phyloP scores from a whole-genome alignment of 345 rosid species.

The Turritis glabra region DNA sequence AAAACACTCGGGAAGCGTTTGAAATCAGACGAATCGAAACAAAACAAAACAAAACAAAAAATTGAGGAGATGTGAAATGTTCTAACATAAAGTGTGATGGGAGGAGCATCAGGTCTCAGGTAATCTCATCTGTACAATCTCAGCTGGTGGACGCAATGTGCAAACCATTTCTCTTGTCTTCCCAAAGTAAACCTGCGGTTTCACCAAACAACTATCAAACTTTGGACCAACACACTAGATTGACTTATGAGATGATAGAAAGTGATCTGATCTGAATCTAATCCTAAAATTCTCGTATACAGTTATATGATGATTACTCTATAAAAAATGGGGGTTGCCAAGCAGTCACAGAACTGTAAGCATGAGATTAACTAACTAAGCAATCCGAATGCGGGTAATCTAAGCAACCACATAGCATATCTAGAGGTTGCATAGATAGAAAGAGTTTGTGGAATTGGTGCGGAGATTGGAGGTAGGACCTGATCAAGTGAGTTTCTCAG shows the following conservation, averaged over 20 bases:
- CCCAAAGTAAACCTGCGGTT: constrained; percentile 88
- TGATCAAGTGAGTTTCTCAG: constrained; percentile 92
- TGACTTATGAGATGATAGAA: neutral
- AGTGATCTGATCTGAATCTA: neutral
- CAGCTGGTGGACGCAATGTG: constrained; percentile 84
- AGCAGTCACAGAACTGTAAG: neutral
- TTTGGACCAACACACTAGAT: neutral
- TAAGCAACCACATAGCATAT: neutral
- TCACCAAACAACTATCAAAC: constrained; percentile 10
- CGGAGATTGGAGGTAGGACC: constrained; percentile 42
- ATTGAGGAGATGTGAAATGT: neutral
- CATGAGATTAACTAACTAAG: neutral
- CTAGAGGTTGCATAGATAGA: neutral
- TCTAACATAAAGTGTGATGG: constrained; percentile 4
- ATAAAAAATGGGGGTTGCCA: neutral
- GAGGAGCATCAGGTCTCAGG: constrained; percentile 48
- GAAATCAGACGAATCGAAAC: neutral
- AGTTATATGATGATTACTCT: neutral
- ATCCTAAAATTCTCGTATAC: neutral
- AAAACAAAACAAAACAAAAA: neutral
- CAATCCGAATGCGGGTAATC: neutral
- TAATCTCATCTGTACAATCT: constrained; percentile 65
- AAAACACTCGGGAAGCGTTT: constrained; percentile 6
- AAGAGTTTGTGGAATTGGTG: neutral
- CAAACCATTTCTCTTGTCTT: constrained; percentile 98